These are phyloP conservation scores for Chalara sp. DNA, from an alignment of 2,329 filamentous ascomycete genomes.

Conservation along the genomic window DNA sequence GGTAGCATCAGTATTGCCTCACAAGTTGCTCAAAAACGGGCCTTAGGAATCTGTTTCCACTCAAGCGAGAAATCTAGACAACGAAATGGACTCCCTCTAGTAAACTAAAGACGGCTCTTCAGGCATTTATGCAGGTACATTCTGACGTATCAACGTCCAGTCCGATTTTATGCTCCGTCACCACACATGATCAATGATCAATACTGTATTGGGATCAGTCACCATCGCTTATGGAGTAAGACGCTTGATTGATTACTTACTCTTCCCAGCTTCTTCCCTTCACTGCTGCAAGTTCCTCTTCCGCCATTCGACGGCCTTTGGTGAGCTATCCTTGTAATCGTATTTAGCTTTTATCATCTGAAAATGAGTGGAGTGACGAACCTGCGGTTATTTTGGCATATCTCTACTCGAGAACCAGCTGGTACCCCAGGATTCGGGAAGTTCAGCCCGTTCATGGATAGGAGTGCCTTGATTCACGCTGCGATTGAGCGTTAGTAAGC, in stretches of 20 bases:
- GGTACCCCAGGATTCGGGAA: slow-evolving; percentile 92
- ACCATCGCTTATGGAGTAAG: slow-evolving; percentile 3
- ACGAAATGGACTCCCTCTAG: background rate
- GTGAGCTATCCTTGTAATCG: slow-evolving; percentile 62
- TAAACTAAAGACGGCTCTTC: background rate
- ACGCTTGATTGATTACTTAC: slow-evolving; percentile 34
- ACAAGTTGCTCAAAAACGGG: too few species aligned
- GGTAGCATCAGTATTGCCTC: too few species aligned
- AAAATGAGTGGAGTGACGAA: slow-evolving; percentile 29
- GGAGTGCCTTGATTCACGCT: slow-evolving; percentile 54
- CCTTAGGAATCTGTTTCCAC: too few species aligned
- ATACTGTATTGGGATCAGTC: slow-evolving; percentile 24
- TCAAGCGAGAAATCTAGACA: slow-evolving; percentile 1
- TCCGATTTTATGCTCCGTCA: slow-evolving; percentile 3
- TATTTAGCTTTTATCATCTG: background rate
- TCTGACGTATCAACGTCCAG: background rate
- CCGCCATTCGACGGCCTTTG: slow-evolving; percentile 80
- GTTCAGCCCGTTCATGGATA: slow-evolving; percentile 83
- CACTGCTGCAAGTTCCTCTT: slow-evolving; percentile 77
- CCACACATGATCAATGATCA: slow-evolving; percentile 25
- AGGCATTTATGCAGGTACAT: slow-evolving; percentile 9
- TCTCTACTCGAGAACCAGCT: slow-evolving; percentile 92
- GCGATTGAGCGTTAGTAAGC: background rate
- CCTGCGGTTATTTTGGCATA: slow-evolving; percentile 94
- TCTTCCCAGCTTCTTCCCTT: slow-evolving; percentile 90